Conservation (phyloP, 352 stramenopile genomes). For the Phytophthora crassamura region DNA sequence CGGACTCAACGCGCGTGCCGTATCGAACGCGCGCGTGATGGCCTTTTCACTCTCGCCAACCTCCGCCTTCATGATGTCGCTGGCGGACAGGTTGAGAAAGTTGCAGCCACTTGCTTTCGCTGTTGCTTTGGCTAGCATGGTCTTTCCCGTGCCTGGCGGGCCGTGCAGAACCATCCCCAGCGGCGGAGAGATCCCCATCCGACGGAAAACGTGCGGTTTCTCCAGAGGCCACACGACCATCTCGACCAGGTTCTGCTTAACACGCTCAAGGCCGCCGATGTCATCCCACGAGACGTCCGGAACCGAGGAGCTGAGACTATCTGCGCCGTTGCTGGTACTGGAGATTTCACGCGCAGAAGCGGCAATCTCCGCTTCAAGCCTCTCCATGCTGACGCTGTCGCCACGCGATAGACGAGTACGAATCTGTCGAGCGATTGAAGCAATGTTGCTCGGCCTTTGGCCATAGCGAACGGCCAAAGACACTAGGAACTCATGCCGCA, state of each 20-base stretch:
- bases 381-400: constrained; percentile 11
- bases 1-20: constrained; percentile 72
- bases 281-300: constrained; percentile 76
- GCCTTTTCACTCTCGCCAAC: constrained; percentile 89
- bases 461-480: constrained; percentile 76
- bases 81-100: constrained; percentile 81
- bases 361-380: constrained; percentile 54
- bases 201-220: constrained; percentile 76
- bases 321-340: constrained; percentile 35
- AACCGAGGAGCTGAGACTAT: constrained; percentile 53
- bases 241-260: constrained; percentile 83
- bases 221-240: constrained; percentile 90
- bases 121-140: constrained; percentile 85
- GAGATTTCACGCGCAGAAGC: constrained; percentile 55
- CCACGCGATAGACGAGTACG: constrained; percentile 17
- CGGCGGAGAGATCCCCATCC: constrained; percentile 83
- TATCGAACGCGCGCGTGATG: constrained; percentile 75
- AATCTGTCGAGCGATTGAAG: constrained; percentile 60
- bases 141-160: constrained; percentile 86
- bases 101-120: constrained; percentile 84
- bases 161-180: constrained; percentile 82
- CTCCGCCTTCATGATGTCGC: constrained; percentile 82
- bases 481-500: constrained; percentile 58
- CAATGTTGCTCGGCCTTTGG: constrained; percentile 80
- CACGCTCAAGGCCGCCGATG: constrained; percentile 70